Evolutionary conservation across 257 asterid species (phyloP), one percentile per base, ranked within the genome.

Genomic region (Solanum peruvianum): DNA sequence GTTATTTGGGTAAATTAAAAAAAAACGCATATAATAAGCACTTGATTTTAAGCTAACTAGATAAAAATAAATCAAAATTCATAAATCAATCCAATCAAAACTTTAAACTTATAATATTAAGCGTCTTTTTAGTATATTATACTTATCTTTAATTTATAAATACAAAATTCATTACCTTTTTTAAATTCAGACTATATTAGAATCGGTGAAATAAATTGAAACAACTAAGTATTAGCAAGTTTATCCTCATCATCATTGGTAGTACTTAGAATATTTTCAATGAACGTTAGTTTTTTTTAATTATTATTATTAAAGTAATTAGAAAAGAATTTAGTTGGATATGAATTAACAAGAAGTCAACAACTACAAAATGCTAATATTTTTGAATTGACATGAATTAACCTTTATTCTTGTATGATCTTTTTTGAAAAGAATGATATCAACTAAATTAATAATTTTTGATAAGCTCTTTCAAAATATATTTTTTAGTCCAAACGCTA

Each of bases 191-290:
- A 20, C 66, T 58, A 20, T 56, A 56, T 56, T 20, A 56, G 2
- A 56, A 56, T 0, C 25, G 7, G 0, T 2, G 2, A 56, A 20
- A 56, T 18, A 56, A 56, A 56, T 56, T 56, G 1, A 56, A 56
- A 20, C 8, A 7, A n/a, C 0, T 0, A 3, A 20, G 0, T 56
- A 56, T 56, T 20, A 20, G 25, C 64, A 20, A 56, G 9, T 4
- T 56, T 56, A 7, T 56, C 25, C 9, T 56, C 64, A 1, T 56
- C 64, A 56, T 20, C 64, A 20, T 20, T 18, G 64, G 64, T 18
- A 56, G 25, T 56, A 4, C 64, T 56, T 56, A 56, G n/a, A 56
- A 2, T 56, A 18, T 7, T 56, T 56, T 56, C n/a, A 56, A 56
- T 23, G 64, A 56, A 18, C 3, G 62, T 52, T 52, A 56, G 64